phyloP scores from a whole-genome alignment of 139 green algal species.

The Chlorella sorokiniana region DNA sequence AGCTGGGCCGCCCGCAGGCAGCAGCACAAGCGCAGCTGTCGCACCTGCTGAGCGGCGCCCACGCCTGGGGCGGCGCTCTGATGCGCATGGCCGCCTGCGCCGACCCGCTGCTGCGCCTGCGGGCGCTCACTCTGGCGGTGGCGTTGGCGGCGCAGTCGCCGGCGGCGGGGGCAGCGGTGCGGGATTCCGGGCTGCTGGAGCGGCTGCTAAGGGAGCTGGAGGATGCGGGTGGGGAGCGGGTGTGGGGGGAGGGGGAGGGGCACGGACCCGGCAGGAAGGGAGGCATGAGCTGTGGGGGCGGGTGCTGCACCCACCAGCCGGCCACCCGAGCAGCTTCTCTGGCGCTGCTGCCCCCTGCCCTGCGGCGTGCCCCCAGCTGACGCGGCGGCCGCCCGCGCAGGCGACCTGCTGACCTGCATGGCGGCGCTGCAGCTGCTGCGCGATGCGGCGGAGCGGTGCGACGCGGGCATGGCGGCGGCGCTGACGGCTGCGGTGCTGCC shows the following conservation, averaged over 20 bases:
- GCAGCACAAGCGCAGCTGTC: background rate
- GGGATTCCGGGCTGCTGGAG: slow-evolving; percentile 15
- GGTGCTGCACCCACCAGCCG: background rate
- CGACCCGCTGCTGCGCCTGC: slow-evolving; percentile 28
- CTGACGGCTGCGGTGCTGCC: background rate
- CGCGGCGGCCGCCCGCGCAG: background rate
- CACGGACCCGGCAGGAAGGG: no score
- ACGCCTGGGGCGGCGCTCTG: background rate
- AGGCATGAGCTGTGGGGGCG: no score
- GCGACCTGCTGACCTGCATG: slow-evolving; percentile 34
- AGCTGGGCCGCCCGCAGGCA: slow-evolving; percentile 1
- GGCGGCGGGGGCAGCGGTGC: background rate
- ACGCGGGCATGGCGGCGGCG: background rate
- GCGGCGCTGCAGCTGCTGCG: slow-evolving; percentile 29
- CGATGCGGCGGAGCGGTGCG: slow-evolving; percentile 19
- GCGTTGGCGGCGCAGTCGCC: slow-evolving; percentile 19
- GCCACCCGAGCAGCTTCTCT: no score
- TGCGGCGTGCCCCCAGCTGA: background rate
- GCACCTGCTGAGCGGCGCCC: background rate
- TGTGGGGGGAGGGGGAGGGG: no score
- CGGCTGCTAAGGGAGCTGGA: slow-evolving; percentile 21
- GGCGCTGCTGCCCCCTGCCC: no score
- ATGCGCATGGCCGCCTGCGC: background rate
- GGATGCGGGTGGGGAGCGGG: slow-evolving; percentile 6
- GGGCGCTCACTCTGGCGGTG: slow-evolving; percentile 22